Conservation (phyloP, 1,284 basidiomycete species). For the Ustilago curta region DNA sequence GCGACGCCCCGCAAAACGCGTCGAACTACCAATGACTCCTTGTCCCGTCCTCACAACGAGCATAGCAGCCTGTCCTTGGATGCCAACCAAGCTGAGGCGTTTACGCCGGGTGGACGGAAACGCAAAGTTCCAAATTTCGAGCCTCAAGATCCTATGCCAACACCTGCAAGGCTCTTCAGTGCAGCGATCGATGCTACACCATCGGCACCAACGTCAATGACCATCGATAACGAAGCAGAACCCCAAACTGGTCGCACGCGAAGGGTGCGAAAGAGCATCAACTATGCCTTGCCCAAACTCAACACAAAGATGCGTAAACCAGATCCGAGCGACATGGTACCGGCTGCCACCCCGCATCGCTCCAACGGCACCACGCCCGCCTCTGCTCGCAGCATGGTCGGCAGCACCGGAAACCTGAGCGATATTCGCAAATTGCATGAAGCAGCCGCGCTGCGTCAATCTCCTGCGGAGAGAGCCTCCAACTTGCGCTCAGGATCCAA, state of each 20-base stretch:
- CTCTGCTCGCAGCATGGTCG: constrained; percentile 34
- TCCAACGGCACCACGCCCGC: constrained; percentile 19
- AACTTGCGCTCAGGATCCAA: constrained; percentile 20
- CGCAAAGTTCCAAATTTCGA: constrained; percentile 34
- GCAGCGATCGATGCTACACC: constrained; percentile 8
- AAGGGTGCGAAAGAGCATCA: constrained; percentile 63
- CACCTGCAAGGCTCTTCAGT: constrained; percentile 25
- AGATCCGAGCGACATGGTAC: constrained; percentile 53
- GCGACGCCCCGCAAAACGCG: constrained; percentile 23
- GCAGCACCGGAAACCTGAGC: constrained; percentile 54
- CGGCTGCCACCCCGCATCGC: constrained; percentile 40
- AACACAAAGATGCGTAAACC: constrained; percentile 70
- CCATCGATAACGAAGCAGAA: constrained; percentile 10
- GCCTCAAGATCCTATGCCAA: constrained; percentile 21
- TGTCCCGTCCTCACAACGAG: neutral
- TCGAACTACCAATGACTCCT: neutral
- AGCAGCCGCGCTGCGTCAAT: constrained; percentile 36
- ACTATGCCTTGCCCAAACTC: constrained; percentile 68
- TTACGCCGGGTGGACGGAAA: constrained; percentile 38
- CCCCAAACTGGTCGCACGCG: constrained; percentile 38
- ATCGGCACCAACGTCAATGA: neutral
- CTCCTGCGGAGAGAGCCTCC: constrained; percentile 28
- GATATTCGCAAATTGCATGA: constrained; percentile 57
- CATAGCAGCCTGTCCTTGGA: neutral
- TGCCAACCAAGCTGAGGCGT: constrained; percentile 2